Conservation (phyloP, 176 grass and related monocot species). For the Pontederia paniculata region DNA sequence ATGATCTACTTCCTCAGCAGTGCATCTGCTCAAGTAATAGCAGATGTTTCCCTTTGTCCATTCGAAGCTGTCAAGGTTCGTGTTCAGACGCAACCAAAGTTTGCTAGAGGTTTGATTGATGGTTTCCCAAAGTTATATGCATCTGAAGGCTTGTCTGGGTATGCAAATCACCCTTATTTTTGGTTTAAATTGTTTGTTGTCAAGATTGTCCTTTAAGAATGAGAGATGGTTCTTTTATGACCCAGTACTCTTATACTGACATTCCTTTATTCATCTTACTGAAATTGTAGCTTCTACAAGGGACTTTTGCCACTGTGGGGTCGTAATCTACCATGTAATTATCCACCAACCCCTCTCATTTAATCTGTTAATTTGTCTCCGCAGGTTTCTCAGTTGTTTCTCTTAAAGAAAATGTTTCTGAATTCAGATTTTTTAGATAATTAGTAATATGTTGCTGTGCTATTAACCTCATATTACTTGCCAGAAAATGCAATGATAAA, state of each 20-base stretch:
- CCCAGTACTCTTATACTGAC: background rate
- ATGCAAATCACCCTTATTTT: background rate
- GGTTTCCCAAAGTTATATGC: slow-evolving; percentile 87
- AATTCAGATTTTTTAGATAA: too few relatives aligned
- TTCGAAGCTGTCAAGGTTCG: slow-evolving; percentile 94
- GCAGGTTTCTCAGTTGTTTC: background rate
- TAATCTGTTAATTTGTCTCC: background rate
- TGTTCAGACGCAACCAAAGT: slow-evolving; percentile 72
- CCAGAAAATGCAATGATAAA: too few relatives aligned
- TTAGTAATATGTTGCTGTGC: too few relatives aligned
- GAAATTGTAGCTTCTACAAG: slow-evolving; percentile 72
- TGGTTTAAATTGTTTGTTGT: slow-evolving; percentile 2
- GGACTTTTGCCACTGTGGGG: slow-evolving; percentile 90
- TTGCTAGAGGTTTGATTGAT: slow-evolving; percentile 82
- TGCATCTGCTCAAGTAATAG: slow-evolving; percentile 90
- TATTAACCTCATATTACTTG: too few relatives aligned
- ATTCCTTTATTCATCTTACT: slow-evolving; percentile 14
- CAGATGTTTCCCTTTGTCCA: slow-evolving; percentile 76
- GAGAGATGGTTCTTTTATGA: background rate
- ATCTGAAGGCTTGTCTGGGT: slow-evolving; percentile 80
- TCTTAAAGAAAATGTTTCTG: too few relatives aligned
- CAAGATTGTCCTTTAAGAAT: background rate
- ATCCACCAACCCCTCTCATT: slow-evolving; percentile 1
- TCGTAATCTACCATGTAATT: slow-evolving; percentile 92
- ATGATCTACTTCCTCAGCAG: slow-evolving; percentile 72